Evolutionary conservation across 352 stramenopile genomes (phyloP).

Genomic region (Hyaloperonospora brassicae): DNA sequence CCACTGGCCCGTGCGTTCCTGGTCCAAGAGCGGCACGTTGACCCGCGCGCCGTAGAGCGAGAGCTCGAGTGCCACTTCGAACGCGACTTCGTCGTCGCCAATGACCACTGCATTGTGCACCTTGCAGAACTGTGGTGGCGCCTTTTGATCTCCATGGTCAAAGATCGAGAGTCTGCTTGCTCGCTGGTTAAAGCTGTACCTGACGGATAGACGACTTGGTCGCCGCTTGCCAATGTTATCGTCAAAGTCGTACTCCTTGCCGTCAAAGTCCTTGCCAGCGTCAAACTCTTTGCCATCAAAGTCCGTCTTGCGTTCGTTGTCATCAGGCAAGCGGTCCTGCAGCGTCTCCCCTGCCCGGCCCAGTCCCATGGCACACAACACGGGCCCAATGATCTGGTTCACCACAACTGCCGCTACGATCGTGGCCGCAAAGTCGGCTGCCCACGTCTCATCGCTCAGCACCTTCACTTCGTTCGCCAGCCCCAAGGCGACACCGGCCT

Average conservation of each 20-base stretch:
- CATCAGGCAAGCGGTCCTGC: conserved; percentile 19
- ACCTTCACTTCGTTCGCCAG: conserved; percentile 51
- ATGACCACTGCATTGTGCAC: conserved; percentile 52
- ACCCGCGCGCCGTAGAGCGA: conserved; percentile 57
- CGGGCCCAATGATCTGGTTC: conserved; percentile 64
- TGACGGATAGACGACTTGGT: too few species aligned
- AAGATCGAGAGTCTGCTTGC: too few species aligned
- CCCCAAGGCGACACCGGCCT: conserved; percentile 58
- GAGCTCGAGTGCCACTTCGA: conserved; percentile 54
- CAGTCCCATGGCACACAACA: conserved; percentile 51
- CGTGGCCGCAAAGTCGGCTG: conserved; percentile 46
- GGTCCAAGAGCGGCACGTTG: conserved; percentile 50
- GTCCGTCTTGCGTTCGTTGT: too few species aligned
- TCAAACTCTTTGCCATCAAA: conserved; percentile 2
- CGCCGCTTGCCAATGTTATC: too few species aligned
- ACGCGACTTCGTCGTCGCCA: conserved; percentile 52
- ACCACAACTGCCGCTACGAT: conserved; percentile 63
- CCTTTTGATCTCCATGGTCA: too few species aligned
- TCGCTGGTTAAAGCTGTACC: conserved; percentile 14
- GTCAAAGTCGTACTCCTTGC: conserved; percentile 4
- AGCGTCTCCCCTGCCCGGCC: conserved; percentile 45
- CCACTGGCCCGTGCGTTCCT: conserved; percentile 54
- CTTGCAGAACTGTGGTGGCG: conserved; percentile 44
- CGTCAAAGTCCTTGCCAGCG: too few species aligned
- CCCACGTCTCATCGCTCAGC: conserved; percentile 45